phyloP scores from a whole-genome alignment of 441 rosid species.

The Heliophila coronopifolia region DNA sequence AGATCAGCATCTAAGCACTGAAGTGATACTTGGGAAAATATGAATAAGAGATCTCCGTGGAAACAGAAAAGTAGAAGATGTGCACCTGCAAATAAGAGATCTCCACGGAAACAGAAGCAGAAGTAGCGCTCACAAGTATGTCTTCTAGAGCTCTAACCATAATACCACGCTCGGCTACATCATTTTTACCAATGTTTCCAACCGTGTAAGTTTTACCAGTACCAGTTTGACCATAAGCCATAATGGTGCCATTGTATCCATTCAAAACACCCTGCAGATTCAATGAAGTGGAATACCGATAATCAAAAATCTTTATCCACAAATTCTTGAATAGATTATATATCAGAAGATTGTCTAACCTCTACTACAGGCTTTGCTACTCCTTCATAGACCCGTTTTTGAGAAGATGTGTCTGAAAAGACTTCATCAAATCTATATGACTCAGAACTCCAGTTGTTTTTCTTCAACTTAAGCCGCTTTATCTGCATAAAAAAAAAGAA shows the following conservation, averaged over 20 bases:
- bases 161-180: slow-evolving; percentile 80
- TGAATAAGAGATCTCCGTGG: slow-evolving; percentile 14
- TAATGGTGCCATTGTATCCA: slow-evolving; percentile 89
- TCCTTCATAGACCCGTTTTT: slow-evolving; percentile 79
- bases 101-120: slow-evolving; percentile 54
- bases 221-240: slow-evolving; percentile 97
- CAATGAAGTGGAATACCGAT: neutral
- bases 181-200: slow-evolving; percentile 71
- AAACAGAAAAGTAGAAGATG: slow-evolving; percentile 36
- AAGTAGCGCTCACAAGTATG: slow-evolving; percentile 40
- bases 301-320: neutral
- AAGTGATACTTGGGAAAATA: neutral
- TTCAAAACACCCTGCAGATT: slow-evolving; percentile 68
- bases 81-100: slow-evolving; percentile 78
- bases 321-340: neutral
- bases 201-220: slow-evolving; percentile 88
- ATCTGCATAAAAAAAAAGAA: slow-evolving; percentile 36
- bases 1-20: slow-evolving; percentile 2
- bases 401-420: slow-evolving; percentile 72
- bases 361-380: slow-evolving; percentile 91
- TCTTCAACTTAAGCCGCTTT: slow-evolving; percentile 69
- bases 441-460: slow-evolving; percentile 86
- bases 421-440: slow-evolving; percentile 79
- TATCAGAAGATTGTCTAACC: slow-evolving; percentile 34
- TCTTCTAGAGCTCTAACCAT: slow-evolving; percentile 89